Evolutionary conservation across 2,329 filamentous ascomycete species (phyloP).

Genomic region (Fusarium mexicanum): DNA sequence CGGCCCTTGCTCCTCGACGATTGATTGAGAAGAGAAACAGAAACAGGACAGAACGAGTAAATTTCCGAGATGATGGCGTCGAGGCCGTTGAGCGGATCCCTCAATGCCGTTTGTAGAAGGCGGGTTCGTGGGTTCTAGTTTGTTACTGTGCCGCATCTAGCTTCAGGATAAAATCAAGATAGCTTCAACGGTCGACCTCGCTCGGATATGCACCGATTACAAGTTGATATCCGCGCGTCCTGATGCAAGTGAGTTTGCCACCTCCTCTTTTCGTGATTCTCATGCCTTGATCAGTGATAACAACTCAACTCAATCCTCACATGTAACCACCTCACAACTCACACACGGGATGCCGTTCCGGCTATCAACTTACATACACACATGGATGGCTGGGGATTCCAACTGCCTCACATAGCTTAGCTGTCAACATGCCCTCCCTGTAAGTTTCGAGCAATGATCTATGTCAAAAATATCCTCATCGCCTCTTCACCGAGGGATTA

Average conservation of each 20-base stretch:
- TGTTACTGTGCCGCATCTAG: slow-evolving; percentile 16
- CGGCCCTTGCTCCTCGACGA: not conserved
- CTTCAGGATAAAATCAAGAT: slow-evolving; percentile 20
- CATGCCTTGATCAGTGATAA: slow-evolving; percentile 8
- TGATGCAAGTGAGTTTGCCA: slow-evolving; percentile 10
- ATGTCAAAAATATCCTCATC: slow-evolving; percentile 15
- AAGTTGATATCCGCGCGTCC: not conserved
- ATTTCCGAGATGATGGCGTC: not conserved
- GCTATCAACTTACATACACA: not conserved
- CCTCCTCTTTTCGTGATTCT: slow-evolving; percentile 24
- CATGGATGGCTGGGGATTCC: not conserved
- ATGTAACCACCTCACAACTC: not conserved
- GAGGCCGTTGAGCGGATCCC: not conserved
- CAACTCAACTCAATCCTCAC: not conserved
- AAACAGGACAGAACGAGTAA: not conserved
- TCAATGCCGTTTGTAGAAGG: not conserved
- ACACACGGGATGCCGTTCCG: not conserved
- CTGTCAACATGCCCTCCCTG: not conserved
- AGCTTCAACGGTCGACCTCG: slow-evolving; percentile 5
- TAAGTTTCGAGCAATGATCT: not conserved
- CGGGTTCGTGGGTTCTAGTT: not conserved
- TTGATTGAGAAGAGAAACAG: not conserved
- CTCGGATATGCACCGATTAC: not conserved
- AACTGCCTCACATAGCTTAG: slow-evolving; percentile 1
- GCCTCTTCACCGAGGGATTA: not conserved